Percentiles rank a stretch among this genome's conserved stretches.
phyloP scores from a whole-genome alignment of 257 asterid genomes.

The Capsicum chinense region DNA sequence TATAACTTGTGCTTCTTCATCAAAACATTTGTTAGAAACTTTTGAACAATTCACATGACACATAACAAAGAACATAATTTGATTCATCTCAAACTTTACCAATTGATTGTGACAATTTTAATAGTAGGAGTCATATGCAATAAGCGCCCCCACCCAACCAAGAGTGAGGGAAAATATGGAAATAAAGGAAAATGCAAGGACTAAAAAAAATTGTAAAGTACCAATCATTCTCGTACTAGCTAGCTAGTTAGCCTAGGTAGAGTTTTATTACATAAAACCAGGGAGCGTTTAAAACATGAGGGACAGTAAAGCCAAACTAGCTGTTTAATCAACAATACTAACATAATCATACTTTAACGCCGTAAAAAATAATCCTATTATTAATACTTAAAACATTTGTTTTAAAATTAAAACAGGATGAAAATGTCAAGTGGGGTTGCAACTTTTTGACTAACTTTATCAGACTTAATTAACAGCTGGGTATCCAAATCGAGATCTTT shows the following conservation, averaged over 20 bases:
- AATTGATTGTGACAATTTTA: too few species aligned
- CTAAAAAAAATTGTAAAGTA: too few species aligned
- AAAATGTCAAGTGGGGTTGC: constrained; percentile 23
- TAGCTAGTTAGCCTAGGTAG: background rate
- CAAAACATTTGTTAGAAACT: background rate
- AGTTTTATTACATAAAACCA: constrained; percentile 6
- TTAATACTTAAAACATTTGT: background rate
- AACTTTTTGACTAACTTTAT: constrained; percentile 30
- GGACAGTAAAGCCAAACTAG: constrained; percentile 44
- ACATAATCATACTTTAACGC: constrained; percentile 28
- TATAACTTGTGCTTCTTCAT: background rate
- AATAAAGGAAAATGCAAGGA: background rate
- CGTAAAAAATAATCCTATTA: background rate
- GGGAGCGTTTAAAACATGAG: constrained; percentile 44
- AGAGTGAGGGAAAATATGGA: background rate
- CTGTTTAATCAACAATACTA: constrained; percentile 23
- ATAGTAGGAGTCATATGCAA: too few species aligned
- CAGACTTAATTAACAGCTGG: constrained; percentile 44
- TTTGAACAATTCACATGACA: background rate
- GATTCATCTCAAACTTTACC: background rate
- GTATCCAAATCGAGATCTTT: constrained; percentile 33
- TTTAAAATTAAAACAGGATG: background rate
- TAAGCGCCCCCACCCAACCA: background rate
- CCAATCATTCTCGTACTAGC: constrained; percentile 20
- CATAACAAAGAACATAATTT: background rate